A percentile compares a stretch with the other conserved stretches of the same genome.
Conservation (phyloP, 306 rosid species). For the Crataegus laevigata region DNA sequence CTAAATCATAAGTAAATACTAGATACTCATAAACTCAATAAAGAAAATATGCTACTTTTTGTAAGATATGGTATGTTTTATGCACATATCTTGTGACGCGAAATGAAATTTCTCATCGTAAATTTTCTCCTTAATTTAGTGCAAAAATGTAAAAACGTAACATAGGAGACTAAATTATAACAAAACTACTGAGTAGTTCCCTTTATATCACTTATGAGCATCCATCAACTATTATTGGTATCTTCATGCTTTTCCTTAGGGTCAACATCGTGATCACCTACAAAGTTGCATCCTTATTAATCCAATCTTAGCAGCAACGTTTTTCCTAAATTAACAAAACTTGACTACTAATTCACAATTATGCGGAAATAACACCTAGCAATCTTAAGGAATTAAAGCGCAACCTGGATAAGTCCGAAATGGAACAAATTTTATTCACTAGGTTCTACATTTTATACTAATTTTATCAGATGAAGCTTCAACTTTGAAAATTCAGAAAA, state of each 20-base stretch:
- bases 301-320: conserved; percentile 4
- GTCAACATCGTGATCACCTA: not conserved
- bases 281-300: not conserved
- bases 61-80: not conserved
- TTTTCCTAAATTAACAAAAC: not conserved
- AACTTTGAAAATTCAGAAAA: not conserved
- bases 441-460: not conserved
- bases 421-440: not conserved
- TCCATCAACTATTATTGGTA: not conserved
- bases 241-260: conserved; percentile 2
- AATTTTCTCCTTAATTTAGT: no score
- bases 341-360: not conserved
- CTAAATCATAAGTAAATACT: not conserved
- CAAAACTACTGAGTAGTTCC: no score
- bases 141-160: no score
- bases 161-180: no score
- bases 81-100: not conserved
- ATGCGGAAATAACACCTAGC: not conserved
- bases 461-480: not conserved
- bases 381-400: not conserved
- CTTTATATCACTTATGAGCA: not conserved
- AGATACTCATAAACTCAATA: not conserved
- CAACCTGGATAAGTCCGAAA: not conserved
- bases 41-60: no score
- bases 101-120: no score